phyloP scores from a whole-genome alignment of 768 basidiomycete species.

The Rhizopogon vinicolor region DNA sequence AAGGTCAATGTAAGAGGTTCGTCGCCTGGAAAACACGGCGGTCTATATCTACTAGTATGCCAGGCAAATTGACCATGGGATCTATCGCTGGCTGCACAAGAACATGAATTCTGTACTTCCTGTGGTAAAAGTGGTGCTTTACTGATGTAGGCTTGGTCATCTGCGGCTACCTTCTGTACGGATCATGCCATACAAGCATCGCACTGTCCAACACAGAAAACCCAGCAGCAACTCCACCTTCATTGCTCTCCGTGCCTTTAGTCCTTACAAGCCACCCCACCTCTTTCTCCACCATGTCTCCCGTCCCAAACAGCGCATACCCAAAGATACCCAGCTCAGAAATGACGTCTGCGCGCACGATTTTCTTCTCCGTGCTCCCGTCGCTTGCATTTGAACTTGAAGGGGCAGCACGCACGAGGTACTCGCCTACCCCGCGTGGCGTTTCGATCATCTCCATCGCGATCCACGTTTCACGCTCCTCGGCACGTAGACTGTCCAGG shows the following conservation, averaged over 20 bases:
- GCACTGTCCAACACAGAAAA: constrained; percentile 73
- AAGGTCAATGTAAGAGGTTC: no score
- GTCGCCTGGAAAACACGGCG: no score
- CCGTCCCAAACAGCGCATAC: constrained; percentile 70
- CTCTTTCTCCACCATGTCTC: constrained; percentile 48
- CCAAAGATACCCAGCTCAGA: constrained; percentile 94
- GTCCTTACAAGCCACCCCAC: constrained; percentile 86
- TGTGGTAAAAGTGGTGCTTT: no score
- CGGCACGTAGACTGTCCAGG: constrained; percentile 52
- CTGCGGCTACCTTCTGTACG: no score
- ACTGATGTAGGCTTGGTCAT: no score
- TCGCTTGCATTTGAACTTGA: background rate
- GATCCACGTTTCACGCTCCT: constrained; percentile 84
- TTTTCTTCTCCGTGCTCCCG: constrained; percentile 8
- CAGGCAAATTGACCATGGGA: no score
- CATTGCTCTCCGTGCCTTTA: constrained; percentile 86
- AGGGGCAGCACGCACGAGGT: constrained; percentile 70
- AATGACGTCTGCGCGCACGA: constrained; percentile 66
- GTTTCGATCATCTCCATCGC: constrained; percentile 91
- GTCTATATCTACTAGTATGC: no score
- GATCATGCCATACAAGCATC: constrained; percentile 38
- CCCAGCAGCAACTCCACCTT: constrained; percentile 87
- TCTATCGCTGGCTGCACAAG: no score
- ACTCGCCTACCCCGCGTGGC: constrained; percentile 61
- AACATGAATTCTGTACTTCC: no score